Base-by-base conservation (phyloP, 2,329 filamentous ascomycete species). In the Paraphoma chrysanthemicola region DNA sequence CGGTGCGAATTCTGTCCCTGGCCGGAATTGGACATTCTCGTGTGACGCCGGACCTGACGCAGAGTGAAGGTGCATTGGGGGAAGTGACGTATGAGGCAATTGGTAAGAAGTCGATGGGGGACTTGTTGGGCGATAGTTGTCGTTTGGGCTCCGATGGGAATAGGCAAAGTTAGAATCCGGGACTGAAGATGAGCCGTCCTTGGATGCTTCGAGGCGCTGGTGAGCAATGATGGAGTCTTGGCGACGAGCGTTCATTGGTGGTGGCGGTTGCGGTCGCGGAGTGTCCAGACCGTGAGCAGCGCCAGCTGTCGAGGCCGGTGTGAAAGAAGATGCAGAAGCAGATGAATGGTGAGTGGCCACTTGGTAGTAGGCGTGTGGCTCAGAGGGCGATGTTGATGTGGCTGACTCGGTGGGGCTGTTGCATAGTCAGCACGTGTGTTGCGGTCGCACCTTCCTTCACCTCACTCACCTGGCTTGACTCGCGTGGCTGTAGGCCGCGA, bases 221-320 rank as follows among this genome's bases (percentile, higher is more conserved):
- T 64, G 60, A 51, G 57, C 57, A 41, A 61, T 59, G 53, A 58
- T 58, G 36, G 66, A 68, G 41, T 68, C 66, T 66, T 68, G 66
- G 60, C 66, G 66, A 29, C 41, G 23, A 29, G 17, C 46, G n/a
- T 51, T 41, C 39, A 48, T 42, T 60, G 54, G 50, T 44, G 52
- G 11, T 43, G 57, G 61, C 41, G 62, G 54, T 23, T 23, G 23
- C 23, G 23, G 23, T 23, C 51, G 33, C 9, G 14, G 33, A 36
- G 33, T 6, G 6, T 14, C 33, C 14, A 36, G 33, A 36, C 33
- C 49, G 36, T 43, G 23, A 16, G 14, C 17, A 38, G 18, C 23
- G 18, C 38, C 54, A 52, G 61, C 54, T 8, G 56, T 57, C 50
- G 56, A 38, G 4, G 44, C 45, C 18, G 58, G 54, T 28, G 10